Evolutionary conservation across 371 early-diverging fungal genomes (phyloP).

Genomic region (Thermomucor indicae-seudaticae): DNA sequence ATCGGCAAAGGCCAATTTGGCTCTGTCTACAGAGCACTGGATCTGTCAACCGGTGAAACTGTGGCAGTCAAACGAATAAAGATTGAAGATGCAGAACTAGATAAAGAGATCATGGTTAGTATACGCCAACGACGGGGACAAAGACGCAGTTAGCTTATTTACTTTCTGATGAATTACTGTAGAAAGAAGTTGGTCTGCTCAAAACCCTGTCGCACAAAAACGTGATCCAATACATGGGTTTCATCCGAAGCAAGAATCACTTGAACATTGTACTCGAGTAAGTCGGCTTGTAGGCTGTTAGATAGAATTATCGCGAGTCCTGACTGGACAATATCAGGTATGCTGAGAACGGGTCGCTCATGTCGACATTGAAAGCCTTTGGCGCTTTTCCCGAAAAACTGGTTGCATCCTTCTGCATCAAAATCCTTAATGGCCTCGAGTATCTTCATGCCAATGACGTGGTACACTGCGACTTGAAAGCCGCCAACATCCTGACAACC

Average conservation of each 20-base stretch:
- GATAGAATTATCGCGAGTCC: neutral
- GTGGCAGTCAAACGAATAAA: constrained; percentile 86
- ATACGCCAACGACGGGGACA: constrained; percentile 22
- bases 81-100: constrained; percentile 57
- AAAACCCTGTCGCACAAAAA: constrained; percentile 75
- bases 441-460: constrained; percentile 91
- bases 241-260: constrained; percentile 65
- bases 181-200: constrained; percentile 71
- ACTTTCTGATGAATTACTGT: neutral
- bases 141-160: neutral
- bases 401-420: constrained; percentile 86
- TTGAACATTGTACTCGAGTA: constrained; percentile 89
- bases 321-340: constrained; percentile 24
- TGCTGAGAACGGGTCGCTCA: constrained; percentile 94
- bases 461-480: constrained; percentile 97
- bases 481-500: constrained; percentile 92
- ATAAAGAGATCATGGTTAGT: constrained; percentile 43
- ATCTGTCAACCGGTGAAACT: constrained; percentile 81
- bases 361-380: constrained; percentile 85
- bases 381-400: constrained; percentile 91
- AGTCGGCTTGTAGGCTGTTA: neutral
- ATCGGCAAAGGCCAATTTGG: constrained; percentile 94
- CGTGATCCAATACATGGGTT: constrained; percentile 86
- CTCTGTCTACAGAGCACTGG: constrained; percentile 80
- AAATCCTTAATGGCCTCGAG: constrained; percentile 85